A percentile compares a stretch with the other conserved stretches of the same genome.
Conservation (phyloP, 176 grass and related monocot genomes). For the Carex scoparia region DNA sequence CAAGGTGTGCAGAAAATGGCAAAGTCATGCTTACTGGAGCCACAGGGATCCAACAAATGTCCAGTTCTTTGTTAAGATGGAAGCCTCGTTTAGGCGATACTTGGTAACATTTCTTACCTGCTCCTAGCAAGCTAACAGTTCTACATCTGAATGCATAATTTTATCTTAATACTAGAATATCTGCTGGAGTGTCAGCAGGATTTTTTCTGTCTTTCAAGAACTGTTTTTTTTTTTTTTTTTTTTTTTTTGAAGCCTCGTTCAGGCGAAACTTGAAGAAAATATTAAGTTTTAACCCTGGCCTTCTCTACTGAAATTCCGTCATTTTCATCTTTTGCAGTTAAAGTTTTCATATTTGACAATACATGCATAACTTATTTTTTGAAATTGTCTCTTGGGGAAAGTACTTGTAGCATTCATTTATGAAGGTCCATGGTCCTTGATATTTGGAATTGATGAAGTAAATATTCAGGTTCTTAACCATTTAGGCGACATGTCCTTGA, state of each 20-base stretch:
- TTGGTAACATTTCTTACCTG: constrained; percentile 13
- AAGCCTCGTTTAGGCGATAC: constrained; percentile 19
- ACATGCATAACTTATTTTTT: not conserved
- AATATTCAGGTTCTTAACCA: not conserved
- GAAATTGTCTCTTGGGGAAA: not conserved
- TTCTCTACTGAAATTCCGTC: not conserved
- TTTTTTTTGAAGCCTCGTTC: no score
- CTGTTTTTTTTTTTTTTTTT: not conserved
- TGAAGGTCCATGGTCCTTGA: not conserved
- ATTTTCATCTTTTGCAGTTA: not conserved
- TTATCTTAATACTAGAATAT: not conserved
- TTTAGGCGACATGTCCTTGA: not conserved
- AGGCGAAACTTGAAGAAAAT: no score
- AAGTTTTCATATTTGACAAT: not conserved
- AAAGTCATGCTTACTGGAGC: constrained; percentile 26
- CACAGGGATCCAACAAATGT: constrained; percentile 20
- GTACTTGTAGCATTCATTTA: not conserved
- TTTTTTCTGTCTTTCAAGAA: not conserved
- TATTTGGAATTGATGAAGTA: not conserved
- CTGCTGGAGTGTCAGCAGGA: not conserved
- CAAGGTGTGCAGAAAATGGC: constrained; percentile 15
- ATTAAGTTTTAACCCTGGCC: no score
- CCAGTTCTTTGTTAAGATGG: constrained; percentile 34
- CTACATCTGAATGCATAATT: not conserved
- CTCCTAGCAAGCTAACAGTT: not conserved